These are phyloP conservation scores for Metschnikowia kofuensis DNA, from an alignment of 805 yeast genomes.

Conservation along the genomic window DNA sequence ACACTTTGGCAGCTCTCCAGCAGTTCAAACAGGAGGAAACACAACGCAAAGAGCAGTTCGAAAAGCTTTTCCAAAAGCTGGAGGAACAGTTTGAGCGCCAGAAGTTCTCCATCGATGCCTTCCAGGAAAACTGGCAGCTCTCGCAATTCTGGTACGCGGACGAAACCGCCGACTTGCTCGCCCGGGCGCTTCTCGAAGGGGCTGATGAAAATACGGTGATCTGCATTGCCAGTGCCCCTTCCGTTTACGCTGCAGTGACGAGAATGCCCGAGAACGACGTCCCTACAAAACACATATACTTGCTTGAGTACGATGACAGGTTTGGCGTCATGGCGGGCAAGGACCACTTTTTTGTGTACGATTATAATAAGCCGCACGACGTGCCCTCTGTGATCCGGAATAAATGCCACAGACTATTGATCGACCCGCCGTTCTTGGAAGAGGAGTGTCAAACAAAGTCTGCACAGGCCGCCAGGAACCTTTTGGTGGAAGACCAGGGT, in stretches of 20 bases:
- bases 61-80: conserved; percentile 50
- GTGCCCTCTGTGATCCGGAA: conserved; percentile 56
- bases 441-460: conserved; percentile 76
- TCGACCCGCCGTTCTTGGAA: conserved; percentile 88
- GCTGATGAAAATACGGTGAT: conserved; percentile 70
- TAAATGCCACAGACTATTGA: conserved; percentile 66
- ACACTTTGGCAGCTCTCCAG: conserved; percentile 53
- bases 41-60: conserved; percentile 54
- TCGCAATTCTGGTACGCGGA: conserved; percentile 91
- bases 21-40: conserved; percentile 68
- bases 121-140: conserved; percentile 90
- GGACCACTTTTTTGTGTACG: conserved; percentile 67
- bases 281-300: conserved; percentile 68
- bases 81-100: conserved; percentile 51
- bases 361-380: conserved; percentile 65
- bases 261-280: conserved; percentile 47
- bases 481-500: conserved; percentile 44
- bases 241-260: conserved; percentile 81
- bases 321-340: conserved; percentile 70
- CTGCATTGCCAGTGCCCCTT: conserved; percentile 84
- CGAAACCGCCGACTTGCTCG: conserved; percentile 64
- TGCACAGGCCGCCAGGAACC: conserved; percentile 49
- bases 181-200: conserved; percentile 70
- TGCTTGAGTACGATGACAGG: conserved; percentile 77
- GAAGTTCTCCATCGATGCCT: conserved; percentile 60